Conservation (phyloP, 2,329 filamentous ascomycete species). For the Colletotrichum euphorbiae region DNA sequence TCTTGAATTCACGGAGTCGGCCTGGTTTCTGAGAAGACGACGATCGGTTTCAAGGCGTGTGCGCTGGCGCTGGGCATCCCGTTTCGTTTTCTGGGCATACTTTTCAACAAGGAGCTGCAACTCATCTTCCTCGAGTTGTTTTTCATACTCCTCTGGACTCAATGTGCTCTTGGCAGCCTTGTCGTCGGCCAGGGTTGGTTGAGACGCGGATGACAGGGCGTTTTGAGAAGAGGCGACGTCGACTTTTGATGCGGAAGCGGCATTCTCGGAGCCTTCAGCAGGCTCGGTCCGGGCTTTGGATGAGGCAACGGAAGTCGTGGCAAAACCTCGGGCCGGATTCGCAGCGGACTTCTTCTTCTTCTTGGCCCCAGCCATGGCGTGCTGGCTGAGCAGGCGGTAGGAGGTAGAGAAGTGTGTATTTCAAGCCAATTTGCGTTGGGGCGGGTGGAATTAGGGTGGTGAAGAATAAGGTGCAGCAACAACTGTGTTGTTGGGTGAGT, state of each 20-base stretch:
- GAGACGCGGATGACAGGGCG: conserved; percentile 48
- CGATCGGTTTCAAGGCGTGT: conserved; percentile 86
- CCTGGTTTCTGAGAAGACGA: conserved; percentile 82
- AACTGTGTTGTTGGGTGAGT: no score
- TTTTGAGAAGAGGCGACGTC: conserved; percentile 15
- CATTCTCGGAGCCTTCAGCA: conserved; percentile 48
- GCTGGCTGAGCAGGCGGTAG: neutral
- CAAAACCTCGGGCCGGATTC: conserved; percentile 92
- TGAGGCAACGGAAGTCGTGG: conserved; percentile 85
- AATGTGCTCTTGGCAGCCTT: conserved; percentile 59
- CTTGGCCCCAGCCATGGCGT: conserved; percentile 74
- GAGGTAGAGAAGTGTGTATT: neutral
- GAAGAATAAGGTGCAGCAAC: neutral
- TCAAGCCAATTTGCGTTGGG: neutral
- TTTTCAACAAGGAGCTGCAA: conserved; percentile 90
- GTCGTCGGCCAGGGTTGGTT: conserved; percentile 42
- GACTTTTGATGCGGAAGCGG: conserved; percentile 12
- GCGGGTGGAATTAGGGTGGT: neutral
- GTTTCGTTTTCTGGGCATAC: conserved; percentile 79
- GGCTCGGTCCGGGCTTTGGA: conserved; percentile 80
- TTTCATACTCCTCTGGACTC: conserved; percentile 90
- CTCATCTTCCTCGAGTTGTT: conserved; percentile 89
- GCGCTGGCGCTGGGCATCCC: conserved; percentile 82
- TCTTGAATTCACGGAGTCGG: conserved; percentile 76
- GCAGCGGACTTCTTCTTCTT: conserved; percentile 93